phyloP scores from a whole-genome alignment of 495 filamentous ascomycete species.

The Cryomyces antarcticus region DNA sequence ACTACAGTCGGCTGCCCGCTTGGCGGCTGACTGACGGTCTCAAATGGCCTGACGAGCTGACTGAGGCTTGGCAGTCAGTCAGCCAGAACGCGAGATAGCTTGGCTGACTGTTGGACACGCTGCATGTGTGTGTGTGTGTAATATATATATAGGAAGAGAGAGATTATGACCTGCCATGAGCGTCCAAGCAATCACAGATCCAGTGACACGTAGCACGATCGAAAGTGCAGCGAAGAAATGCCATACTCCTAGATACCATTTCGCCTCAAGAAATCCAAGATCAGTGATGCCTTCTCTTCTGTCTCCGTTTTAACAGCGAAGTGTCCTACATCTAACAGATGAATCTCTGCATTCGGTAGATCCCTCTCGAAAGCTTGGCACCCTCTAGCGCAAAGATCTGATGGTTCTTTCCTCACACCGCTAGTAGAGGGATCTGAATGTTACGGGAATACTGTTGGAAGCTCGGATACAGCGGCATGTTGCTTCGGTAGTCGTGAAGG shows the following conservation, averaged over 20 bases:
- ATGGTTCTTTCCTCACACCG: slow-evolving; percentile 44
- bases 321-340: slow-evolving; percentile 37
- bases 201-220: too few relatives aligned
- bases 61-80: too few relatives aligned
- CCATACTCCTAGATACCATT: not conserved
- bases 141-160: too few relatives aligned
- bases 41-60: too few relatives aligned
- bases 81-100: too few relatives aligned
- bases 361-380: slow-evolving; percentile 40
- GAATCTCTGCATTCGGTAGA: slow-evolving; percentile 27
- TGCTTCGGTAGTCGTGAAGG: slow-evolving; percentile 35
- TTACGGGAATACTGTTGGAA: slow-evolving; percentile 39
- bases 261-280: slow-evolving; percentile 26
- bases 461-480: slow-evolving; percentile 31
- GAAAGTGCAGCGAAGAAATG: too few relatives aligned
- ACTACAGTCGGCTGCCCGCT: too few relatives aligned
- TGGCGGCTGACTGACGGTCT: too few relatives aligned
- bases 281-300: slow-evolving; percentile 26
- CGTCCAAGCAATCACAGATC: too few relatives aligned
- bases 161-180: too few relatives aligned
- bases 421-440: slow-evolving; percentile 33
- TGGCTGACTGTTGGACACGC: too few relatives aligned
- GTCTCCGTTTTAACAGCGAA: slow-evolving; percentile 39
- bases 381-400: slow-evolving; percentile 33
- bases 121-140: too few relatives aligned